Evolutionary conservation across 495 filamentous ascomycete genomes (phyloP), one percentile per base, ranked within the genome.

Genomic region (Aspergillus cristatus): DNA sequence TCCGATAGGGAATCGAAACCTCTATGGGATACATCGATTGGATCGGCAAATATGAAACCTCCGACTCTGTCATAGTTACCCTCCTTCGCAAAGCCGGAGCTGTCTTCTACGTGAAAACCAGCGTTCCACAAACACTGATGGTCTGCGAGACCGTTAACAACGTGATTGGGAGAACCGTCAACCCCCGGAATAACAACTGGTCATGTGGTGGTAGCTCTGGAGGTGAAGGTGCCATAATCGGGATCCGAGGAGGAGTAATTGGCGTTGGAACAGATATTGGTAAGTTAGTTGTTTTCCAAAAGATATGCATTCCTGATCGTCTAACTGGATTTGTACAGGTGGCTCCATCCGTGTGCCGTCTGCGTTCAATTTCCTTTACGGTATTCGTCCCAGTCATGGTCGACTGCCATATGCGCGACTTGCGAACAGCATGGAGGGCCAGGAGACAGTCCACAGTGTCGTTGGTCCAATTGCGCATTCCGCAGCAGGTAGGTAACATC

Each of bases 321-420:
- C 20, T 24, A 24, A 24, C 8, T 8, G n/a, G n/a, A 24, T 24
- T 4, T 24, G 1, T 8, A 11, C 6, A 57, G 68, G 68, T 37
- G 70, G 67, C 25, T 70, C 64, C 0, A 68, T 71, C 14, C 64
- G 69, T 13, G 63, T 74, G n/a, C 68, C 68, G 3, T 60, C 65
- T 0, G 61, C 56, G 1, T 71, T 68, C 53, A 69, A 67, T 34
- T 63, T 60, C 11, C 45, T 68, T 1, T 72, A 62, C 38, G 60
- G 64, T 3, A 53, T 72, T 18, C 43, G 62, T 13, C 67, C 70
- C 1, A 63, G 50, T 6, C 42, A 52, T 37, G 60, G 65, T 4
- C 51, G 69, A n/a, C 39, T 72, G 37, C 67, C 67, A 3, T 73
- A 71, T 40, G 41, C 20, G 20, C 4, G 20, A 24, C 8, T 24